A percentile compares a stretch with the other conserved stretches of the same genome.
These are phyloP conservation scores for Trifolium fragiferum DNA, from an alignment of 306 rosid species.

Conservation along the genomic window DNA sequence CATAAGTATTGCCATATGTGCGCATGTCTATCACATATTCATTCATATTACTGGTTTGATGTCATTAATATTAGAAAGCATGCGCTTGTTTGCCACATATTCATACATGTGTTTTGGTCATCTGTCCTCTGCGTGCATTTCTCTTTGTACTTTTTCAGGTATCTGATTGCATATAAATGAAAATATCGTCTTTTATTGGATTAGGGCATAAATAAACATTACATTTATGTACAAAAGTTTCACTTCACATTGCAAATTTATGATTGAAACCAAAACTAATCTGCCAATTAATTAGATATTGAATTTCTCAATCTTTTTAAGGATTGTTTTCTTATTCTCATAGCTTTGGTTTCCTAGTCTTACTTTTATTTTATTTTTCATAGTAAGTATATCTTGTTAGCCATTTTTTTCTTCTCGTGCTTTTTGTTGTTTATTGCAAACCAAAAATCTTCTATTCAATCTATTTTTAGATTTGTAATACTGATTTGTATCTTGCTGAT, in stretches of 20 bases:
- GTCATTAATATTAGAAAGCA: constrained; percentile 23
- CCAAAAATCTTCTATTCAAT: constrained; percentile 9
- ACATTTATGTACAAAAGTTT: neutral
- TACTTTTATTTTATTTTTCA: constrained; percentile 9
- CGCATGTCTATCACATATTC: neutral
- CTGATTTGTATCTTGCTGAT: constrained; percentile 7
- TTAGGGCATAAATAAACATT: constrained; percentile 21
- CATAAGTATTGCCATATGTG: constrained; percentile 13
- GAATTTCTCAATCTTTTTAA: constrained; percentile 1
- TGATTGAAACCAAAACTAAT: constrained; percentile 23
- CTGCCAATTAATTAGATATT: constrained; percentile 23
- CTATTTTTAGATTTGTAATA: constrained; percentile 11
- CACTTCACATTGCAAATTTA: constrained; percentile 17
- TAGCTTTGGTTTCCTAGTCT: constrained; percentile 6
- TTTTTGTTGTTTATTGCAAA: constrained; percentile 18
- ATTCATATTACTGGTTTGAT: constrained; percentile 33
- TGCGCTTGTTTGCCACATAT: neutral
- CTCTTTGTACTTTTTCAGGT: neutral
- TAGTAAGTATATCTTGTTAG: neutral
- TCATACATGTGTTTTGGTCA: neutral
- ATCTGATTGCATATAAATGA: constrained; percentile 32
- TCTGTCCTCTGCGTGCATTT: constrained; percentile 6
- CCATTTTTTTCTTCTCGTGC: constrained; percentile 23
- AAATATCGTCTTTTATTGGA: constrained; percentile 26
- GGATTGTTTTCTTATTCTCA: constrained; percentile 23